Evolutionary conservation across 306 rosid species (phyloP).

Genomic region (Hippophae rhamnoides): DNA sequence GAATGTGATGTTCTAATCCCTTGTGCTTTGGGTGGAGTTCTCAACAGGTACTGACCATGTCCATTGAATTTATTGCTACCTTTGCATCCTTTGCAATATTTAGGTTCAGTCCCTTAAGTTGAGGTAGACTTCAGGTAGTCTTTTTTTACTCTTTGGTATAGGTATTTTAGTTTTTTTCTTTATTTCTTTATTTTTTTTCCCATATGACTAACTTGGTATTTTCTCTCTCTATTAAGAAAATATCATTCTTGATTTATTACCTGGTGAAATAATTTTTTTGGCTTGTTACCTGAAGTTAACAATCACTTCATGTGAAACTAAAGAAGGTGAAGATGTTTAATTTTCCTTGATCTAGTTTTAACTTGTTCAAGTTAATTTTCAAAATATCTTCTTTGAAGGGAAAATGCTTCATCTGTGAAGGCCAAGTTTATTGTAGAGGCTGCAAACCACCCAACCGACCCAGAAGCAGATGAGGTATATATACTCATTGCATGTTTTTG

Average conservation of each 20-base stretch:
- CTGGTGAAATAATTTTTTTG: too few relatives aligned
- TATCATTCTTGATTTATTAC: too few relatives aligned
- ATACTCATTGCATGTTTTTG: background rate
- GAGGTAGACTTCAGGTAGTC: too few relatives aligned
- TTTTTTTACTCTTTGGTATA: too few relatives aligned
- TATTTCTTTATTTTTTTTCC: too few relatives aligned
- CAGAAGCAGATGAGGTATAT: conserved; percentile 52
- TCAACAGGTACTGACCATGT: conserved; percentile 35
- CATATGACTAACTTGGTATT: background rate
- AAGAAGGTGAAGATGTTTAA: background rate
- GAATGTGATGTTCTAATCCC: conserved; percentile 56
- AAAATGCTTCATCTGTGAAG: conserved; percentile 41
- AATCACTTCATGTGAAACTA: too few relatives aligned
- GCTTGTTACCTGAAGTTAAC: too few relatives aligned
- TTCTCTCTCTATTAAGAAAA: too few relatives aligned
- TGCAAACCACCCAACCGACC: conserved; percentile 55
- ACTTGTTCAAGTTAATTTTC: background rate
- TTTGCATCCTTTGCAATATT: background rate
- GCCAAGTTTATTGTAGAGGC: conserved; percentile 54
- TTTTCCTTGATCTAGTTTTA: background rate
- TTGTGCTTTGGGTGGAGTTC: conserved; percentile 55
- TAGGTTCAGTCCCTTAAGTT: background rate
- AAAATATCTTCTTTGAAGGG: conserved; percentile 25
- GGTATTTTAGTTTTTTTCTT: too few relatives aligned
- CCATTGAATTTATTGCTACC: background rate